These are phyloP conservation scores for Acer negundo DNA, from an alignment of 345 rosid genomes.

Conservation along the genomic window DNA sequence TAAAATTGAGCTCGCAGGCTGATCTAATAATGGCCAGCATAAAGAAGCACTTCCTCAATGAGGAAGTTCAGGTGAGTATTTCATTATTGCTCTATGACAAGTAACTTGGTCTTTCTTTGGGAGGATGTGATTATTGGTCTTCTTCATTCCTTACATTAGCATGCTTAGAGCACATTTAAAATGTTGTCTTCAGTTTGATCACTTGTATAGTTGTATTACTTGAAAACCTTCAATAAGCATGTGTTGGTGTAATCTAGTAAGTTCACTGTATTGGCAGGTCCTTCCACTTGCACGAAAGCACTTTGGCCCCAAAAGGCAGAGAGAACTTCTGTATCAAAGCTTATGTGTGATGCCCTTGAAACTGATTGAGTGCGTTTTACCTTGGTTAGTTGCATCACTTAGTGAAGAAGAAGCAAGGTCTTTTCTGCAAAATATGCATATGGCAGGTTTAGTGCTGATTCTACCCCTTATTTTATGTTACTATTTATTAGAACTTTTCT, in stretches of 20 bases:
- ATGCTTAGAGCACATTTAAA: neutral
- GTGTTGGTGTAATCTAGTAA: conserved; percentile 10
- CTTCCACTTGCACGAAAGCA: conserved; percentile 65
- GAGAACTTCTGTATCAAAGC: conserved; percentile 64
- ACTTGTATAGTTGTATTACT: neutral
- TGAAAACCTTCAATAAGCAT: conserved; percentile 10
- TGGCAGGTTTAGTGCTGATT: conserved; percentile 46
- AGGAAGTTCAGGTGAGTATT: conserved; percentile 55
- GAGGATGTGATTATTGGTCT: conserved; percentile 2
- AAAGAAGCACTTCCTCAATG: conserved; percentile 56
- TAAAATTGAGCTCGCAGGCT: conserved; percentile 52
- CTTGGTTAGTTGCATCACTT: conserved; percentile 58
- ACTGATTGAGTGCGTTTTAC: conserved; percentile 58
- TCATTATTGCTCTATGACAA: conserved; percentile 16
- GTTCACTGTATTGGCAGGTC: conserved; percentile 37
- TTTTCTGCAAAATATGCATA: conserved; percentile 54
- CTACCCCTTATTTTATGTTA: conserved; percentile 5
- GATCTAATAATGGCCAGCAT: conserved; percentile 56
- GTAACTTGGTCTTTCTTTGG: conserved; percentile 8
- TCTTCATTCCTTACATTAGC: conserved; percentile 3
- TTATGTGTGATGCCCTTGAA: conserved; percentile 65
- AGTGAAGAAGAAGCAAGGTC: conserved; percentile 50
- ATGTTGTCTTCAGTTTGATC: neutral
- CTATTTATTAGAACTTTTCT: neutral
- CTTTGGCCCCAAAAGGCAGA: conserved; percentile 54